Percentiles rank a stretch among this genome's conserved stretches.
Conservation (phyloP, 2,329 filamentous ascomycete genomes). For the Aspergillus intermedius region DNA sequence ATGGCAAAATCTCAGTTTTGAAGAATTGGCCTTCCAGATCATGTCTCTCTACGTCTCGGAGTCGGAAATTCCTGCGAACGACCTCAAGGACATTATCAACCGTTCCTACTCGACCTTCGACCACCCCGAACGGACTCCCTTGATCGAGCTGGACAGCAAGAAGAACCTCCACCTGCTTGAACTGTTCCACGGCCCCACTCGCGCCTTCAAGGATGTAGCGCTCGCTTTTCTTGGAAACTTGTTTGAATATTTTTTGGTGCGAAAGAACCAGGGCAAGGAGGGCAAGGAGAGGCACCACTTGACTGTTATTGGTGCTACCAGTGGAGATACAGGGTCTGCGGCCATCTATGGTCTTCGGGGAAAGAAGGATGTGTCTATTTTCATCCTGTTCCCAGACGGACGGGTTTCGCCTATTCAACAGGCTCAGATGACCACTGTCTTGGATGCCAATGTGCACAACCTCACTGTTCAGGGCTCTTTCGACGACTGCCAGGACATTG, state of each 20-base stretch:
- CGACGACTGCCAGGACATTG: conserved; percentile 94
- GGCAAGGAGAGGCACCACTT: conserved; percentile 65
- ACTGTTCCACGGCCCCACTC: conserved; percentile 92
- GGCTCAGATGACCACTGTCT: conserved; percentile 91
- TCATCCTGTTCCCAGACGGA: conserved; percentile 89
- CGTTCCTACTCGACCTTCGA: conserved; percentile 88
- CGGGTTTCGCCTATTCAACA: conserved; percentile 89
- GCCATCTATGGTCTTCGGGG: conserved; percentile 92
- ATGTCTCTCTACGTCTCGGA: conserved; percentile 81
- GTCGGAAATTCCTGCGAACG: conserved; percentile 70
- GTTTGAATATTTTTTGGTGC: conserved; percentile 49
- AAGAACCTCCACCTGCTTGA: conserved; percentile 79
- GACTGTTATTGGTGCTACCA: conserved; percentile 80
- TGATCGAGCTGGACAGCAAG: conserved; percentile 65
- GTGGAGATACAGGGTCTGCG: conserved; percentile 81
- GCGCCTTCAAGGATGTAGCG: conserved; percentile 92
- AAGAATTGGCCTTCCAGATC: conserved; percentile 60
- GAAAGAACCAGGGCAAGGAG: conserved; percentile 37
- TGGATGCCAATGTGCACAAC: conserved; percentile 89
- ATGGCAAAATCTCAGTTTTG: conserved; percentile 21
- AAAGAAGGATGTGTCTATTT: conserved; percentile 94
- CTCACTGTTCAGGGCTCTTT: conserved; percentile 84
- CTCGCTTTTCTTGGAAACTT: conserved; percentile 94
- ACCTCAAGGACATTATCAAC: conserved; percentile 76
- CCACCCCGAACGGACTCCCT: conserved; percentile 66